Percentiles rank a stretch among this genome's conserved stretches.
phyloP scores from a whole-genome alignment of 148 eudicot genomes.

The Cornus controversa region DNA sequence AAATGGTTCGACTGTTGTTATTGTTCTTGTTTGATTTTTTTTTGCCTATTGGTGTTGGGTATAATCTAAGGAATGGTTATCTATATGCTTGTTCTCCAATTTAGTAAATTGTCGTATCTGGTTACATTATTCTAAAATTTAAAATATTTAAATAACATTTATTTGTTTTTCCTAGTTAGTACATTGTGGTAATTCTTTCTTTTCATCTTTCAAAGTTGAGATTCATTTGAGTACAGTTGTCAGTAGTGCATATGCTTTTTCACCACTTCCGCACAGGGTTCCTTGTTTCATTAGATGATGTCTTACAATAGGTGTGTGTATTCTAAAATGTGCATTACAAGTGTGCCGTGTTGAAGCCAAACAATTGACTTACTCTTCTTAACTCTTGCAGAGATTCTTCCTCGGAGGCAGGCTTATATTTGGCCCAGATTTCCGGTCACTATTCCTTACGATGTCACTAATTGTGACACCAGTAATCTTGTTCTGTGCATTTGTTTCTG shows the following conservation, averaged over 20 bases:
- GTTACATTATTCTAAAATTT: background rate
- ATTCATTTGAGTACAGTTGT: background rate
- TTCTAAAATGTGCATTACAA: too few relatives aligned
- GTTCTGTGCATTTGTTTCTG: conserved; percentile 25
- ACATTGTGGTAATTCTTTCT: background rate
- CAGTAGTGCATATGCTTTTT: background rate
- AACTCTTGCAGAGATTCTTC: conserved; percentile 29
- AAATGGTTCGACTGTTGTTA: background rate
- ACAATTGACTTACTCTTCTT: background rate
- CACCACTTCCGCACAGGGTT: background rate
- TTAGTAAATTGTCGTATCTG: background rate
- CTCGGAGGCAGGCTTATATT: conserved; percentile 37
- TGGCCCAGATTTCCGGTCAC: conserved; percentile 37
- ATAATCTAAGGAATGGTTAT: background rate
- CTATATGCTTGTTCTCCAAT: too few relatives aligned
- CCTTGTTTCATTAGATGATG: background rate
- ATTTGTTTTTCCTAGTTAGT: background rate
- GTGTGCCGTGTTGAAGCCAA: background rate
- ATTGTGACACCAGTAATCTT: conserved; percentile 25
- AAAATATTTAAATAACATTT: background rate
- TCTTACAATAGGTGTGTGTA: background rate
- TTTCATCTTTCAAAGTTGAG: background rate
- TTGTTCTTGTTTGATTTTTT: background rate
- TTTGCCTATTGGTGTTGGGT: background rate
- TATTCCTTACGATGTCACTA: conserved; percentile 22